A percentile compares a stretch with the other conserved stretches of the same genome.
These are phyloP conservation scores for Hanseniaspora gamundiae DNA, from an alignment of 1,139 yeast genomes.

Conservation along the genomic window DNA sequence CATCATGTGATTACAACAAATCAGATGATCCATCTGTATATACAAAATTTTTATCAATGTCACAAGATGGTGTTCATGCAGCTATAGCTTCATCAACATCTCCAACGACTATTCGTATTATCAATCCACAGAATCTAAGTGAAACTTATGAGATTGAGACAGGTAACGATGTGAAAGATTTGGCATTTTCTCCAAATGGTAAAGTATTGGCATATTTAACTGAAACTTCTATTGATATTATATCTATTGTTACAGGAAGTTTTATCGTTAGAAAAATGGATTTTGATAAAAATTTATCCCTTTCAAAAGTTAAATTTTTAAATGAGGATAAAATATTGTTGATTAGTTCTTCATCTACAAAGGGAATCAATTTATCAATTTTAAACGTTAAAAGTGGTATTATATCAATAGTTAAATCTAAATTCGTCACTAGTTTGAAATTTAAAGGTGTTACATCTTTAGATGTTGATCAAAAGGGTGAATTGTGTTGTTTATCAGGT, in stretches of 20 bases:
- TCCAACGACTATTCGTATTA: conserved; percentile 48
- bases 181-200: conserved; percentile 37
- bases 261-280: conserved; percentile 26
- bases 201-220: conserved; percentile 49
- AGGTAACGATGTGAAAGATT: conserved; percentile 40
- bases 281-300: conserved; percentile 25
- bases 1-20: conserved; percentile 34
- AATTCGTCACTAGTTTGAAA: conserved; percentile 35
- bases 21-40: conserved; percentile 37
- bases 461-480: conserved; percentile 33
- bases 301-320: conserved; percentile 51
- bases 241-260: conserved; percentile 31
- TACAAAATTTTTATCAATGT: conserved; percentile 43
- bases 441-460: conserved; percentile 60
- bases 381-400: conserved; percentile 23
- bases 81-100: conserved; percentile 47
- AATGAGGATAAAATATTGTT: conserved; percentile 39
- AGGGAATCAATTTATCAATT: conserved; percentile 28
- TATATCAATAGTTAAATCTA: conserved; percentile 29
- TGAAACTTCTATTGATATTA: conserved; percentile 38
- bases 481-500: conserved; percentile 60
- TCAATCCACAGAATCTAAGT: conserved; percentile 45
- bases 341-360: conserved; percentile 40
- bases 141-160: conserved; percentile 41
- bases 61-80: conserved; percentile 44